phyloP scores from a whole-genome alignment of 75 land plant genomes.

The Chamaecyparis obtusa region DNA sequence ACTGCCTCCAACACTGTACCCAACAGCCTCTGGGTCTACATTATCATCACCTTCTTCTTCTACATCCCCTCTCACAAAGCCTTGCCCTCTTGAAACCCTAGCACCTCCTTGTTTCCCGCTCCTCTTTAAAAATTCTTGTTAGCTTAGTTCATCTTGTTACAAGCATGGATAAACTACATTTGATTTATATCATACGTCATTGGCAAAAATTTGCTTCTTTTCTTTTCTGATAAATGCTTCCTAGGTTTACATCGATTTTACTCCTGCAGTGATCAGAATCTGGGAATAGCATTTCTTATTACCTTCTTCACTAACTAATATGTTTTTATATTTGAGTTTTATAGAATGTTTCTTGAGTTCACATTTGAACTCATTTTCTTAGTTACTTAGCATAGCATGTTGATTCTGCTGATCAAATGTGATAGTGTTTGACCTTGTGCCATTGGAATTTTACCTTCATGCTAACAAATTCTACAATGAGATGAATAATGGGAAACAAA shows the following conservation, averaged over 20 bases:
- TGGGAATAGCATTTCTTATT: neutral
- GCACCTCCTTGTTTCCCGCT: no score
- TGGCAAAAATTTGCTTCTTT: neutral
- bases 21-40: no score
- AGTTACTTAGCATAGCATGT: neutral
- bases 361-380: neutral
- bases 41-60: no score
- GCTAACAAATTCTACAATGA: neutral
- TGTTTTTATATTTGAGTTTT: no score
- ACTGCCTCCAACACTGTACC: no score
- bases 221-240: neutral
- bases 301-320: no score
- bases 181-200: neutral
- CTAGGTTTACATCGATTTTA: neutral
- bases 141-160: neutral
- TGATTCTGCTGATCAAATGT: no score
- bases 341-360: neutral
- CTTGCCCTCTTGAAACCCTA: no score
- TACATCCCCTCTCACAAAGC: no score
- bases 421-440: no score
- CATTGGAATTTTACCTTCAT: no score
- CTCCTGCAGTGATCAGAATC: neutral
- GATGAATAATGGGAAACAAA: neutral
- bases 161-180: neutral
- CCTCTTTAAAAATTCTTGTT: no score